Percentiles rank a stretch among this genome's conserved stretches.
phyloP scores from a whole-genome alignment of 768 basidiomycete genomes.

The Botryobasidium botryosum region DNA sequence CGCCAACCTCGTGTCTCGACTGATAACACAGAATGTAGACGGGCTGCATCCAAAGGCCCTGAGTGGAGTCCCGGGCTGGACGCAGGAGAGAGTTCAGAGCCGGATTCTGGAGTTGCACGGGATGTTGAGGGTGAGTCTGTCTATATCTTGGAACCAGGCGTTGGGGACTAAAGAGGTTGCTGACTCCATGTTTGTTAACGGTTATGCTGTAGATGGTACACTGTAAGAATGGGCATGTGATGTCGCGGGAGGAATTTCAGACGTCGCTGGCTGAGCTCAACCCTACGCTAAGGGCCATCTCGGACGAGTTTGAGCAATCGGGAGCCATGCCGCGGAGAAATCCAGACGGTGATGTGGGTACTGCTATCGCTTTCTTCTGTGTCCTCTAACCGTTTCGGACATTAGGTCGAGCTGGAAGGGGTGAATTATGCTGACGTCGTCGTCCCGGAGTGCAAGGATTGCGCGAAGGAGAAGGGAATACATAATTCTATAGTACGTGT shows the following conservation, averaged over 20 bases:
- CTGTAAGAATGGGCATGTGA: slow-evolving; percentile 56
- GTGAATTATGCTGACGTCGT: slow-evolving; percentile 60
- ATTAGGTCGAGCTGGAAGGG: slow-evolving; percentile 64
- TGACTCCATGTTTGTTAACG: neutral
- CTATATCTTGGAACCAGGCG: neutral
- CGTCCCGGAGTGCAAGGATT: slow-evolving; percentile 61
- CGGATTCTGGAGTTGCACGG: slow-evolving; percentile 76
- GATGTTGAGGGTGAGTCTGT: slow-evolving; percentile 48
- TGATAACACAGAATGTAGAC: slow-evolving; percentile 85
- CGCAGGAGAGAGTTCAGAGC: slow-evolving; percentile 20
- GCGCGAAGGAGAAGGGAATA: slow-evolving; percentile 35
- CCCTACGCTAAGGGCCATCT: slow-evolving; percentile 59
- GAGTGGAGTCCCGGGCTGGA: slow-evolving; percentile 25
- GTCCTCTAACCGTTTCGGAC: neutral
- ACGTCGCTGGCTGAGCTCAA: slow-evolving; percentile 52
- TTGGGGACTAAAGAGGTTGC: neutral
- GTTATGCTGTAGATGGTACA: slow-evolving; percentile 43
- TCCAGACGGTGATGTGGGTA: slow-evolving; percentile 78
- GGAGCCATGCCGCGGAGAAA: slow-evolving; percentile 58
- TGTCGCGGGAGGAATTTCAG: slow-evolving; percentile 55
- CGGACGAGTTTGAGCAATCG: slow-evolving; percentile 42
- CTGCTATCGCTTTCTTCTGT: neutral
- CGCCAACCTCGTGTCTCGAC: slow-evolving; percentile 34
- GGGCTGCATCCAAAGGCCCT: slow-evolving; percentile 80
- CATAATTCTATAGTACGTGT: slow-evolving; percentile 39